Percentiles rank a stretch among this genome's conserved stretches.
These are phyloP conservation scores for Magnusiomyces paraingens DNA, from an alignment of 1,139 yeast genomes.

Conservation along the genomic window DNA sequence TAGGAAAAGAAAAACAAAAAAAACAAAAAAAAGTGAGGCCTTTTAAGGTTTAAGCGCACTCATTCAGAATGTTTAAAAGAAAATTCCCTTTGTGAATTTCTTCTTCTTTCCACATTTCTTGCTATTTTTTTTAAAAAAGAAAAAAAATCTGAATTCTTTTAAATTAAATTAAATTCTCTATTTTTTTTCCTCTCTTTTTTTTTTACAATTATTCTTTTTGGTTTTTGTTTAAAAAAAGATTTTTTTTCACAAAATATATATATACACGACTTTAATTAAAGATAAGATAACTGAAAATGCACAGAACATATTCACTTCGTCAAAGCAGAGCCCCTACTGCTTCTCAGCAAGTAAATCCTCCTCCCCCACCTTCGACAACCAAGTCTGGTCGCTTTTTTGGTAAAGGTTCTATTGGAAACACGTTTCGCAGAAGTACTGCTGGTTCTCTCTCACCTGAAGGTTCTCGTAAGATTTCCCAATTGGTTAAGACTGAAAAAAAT, in stretches of 20 bases:
- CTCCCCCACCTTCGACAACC: constrained; percentile 88
- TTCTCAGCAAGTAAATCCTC: constrained; percentile 79
- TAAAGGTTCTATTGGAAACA: constrained; percentile 70
- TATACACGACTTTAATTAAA: no score
- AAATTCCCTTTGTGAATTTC: no score
- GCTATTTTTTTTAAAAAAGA: neutral
- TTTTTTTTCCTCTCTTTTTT: constrained; percentile 2
- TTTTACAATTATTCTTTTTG: neutral
- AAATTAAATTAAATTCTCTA: neutral
- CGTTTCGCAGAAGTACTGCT: constrained; percentile 81
- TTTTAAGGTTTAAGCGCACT: no score
- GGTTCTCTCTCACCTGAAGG: constrained; percentile 95
- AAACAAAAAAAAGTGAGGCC: no score
- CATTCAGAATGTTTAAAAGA: no score
- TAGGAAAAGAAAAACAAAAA: no score
- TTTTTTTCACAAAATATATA: neutral
- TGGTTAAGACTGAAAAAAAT: constrained; percentile 94
- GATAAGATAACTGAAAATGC: constrained; percentile 47
- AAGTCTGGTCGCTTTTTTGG: constrained; percentile 87
- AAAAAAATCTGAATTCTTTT: neutral
- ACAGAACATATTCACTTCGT: constrained; percentile 97
- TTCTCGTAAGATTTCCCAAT: constrained; percentile 79
- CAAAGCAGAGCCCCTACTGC: constrained; percentile 95
- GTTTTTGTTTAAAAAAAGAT: neutral
- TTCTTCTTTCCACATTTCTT: neutral